Evolutionary conservation across 208 protist genomes (phyloP), one percentile per base, ranked within the genome.

Genomic region (Tritrichomonas musculus): DNA sequence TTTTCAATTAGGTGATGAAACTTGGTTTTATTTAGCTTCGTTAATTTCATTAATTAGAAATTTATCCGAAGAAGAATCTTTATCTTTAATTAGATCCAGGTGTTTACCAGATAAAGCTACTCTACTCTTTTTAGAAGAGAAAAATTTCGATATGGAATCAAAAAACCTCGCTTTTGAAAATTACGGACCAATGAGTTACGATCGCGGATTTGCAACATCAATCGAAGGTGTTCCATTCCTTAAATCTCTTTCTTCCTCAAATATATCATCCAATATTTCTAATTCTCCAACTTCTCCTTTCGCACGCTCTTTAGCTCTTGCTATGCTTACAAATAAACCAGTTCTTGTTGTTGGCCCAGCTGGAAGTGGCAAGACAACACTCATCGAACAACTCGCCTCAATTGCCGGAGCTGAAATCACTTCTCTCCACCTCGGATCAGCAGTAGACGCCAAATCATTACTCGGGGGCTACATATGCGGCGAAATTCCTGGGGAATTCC

Each of bases 391-490:
- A 39, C 92, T 94, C 0, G 82, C 94, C 33, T 39, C 11, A 30
- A 20, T 80, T 27, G 82, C 94, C 2, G 77, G 77, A 39, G 47
- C 47, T 60, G 77, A 88, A 88, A 57, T 88, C 17, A 88, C 77
- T 5, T 88, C 77, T 57, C 44, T 88, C 33, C 25, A 96, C 97
- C 93, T 94, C 99, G 13, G 99, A 99, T 94, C 98, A 99, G 95
- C 98, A 98, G 22, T 98, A 82, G 99, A 99, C 95, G 97, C 97
- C 77, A 99, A 99, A 93, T 98, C 98, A 55, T 95, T 99, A 11
- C 94, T 99, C 3, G 99, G 99, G 36, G 99, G 98, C 13, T 99
- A 99, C 95, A 97, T 98, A 60, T 99, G 98, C n/a, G 98, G 97
- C 0, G 97, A 99, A 66, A 96, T 96, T 11, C 98, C 98, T 0